Evolutionary conservation across 139 green algal genomes (phyloP), one percentile per base, ranked within the genome.

Genomic region (Pleodorina starrii): DNA sequence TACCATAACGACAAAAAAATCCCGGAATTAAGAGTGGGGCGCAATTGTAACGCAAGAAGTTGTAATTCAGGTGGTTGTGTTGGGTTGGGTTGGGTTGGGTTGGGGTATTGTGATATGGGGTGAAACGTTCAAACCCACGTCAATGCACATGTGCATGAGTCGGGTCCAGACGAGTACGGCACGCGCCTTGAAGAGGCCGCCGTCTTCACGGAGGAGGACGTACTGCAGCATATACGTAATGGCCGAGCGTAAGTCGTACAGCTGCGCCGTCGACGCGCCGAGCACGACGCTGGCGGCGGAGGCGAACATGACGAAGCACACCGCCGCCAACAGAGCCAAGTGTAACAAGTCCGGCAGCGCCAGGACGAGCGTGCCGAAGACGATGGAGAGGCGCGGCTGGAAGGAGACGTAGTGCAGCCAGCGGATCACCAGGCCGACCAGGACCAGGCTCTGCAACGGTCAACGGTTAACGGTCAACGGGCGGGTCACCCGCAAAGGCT

Each of bases 391-490:
- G 4, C 85, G 78, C 29, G 90, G 85, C 85, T 92, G 90, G 90
- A 92, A 92, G 43, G 66, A 78, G 1, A 91, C 9, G 74, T 92
- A 84, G 78, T 87, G 42, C n/a, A 92, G 87, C 46, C 89, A 88
- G 48, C 87, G 68, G 1, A 90, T 0, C 43, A 92, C 84, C n/a
- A 92, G 10, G 63, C 88, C 32, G 29, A 54, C 46, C 69, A 92
- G 85, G 29, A 92, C 69, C 11, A 92, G 69, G 27, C 69, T n/a
- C 69, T 77, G 69, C n/a, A n/a, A n/a, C n/a, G n/a, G n/a, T n/a
- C n/a, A n/a, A n/a, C n/a, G n/a, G n/a, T n/a, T n/a, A n/a, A n/a
- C n/a, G n/a, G n/a, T n/a, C n/a, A n/a, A n/a, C n/a, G n/a, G n/a
- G n/a, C n/a, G n/a, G n/a, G n/a, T n/a, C n/a, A n/a, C n/a, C n/a